These are phyloP conservation scores for Neurospora sp. DNA, from an alignment of 495 filamentous ascomycete species.

Conservation along the genomic window DNA sequence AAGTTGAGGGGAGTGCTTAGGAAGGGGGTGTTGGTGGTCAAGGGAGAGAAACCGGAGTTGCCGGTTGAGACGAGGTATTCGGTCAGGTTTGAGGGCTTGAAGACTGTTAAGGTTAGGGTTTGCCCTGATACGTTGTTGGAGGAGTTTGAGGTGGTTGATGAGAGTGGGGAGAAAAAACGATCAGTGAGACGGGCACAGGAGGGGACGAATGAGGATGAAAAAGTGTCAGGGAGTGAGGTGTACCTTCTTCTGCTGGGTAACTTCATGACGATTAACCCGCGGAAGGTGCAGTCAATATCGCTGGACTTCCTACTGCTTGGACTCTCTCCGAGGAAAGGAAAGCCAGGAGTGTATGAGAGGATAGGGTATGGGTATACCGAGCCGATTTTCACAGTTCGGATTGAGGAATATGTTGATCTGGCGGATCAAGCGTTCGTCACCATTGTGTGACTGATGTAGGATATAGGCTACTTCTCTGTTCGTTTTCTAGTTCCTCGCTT, in stretches of 20 bases:
- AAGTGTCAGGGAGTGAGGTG: not conserved
- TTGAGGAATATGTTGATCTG: not conserved
- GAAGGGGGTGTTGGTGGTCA: not conserved
- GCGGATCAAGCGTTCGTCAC: not conserved
- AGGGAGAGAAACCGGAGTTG: not conserved
- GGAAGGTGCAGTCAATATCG: not conserved
- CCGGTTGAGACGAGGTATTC: not conserved
- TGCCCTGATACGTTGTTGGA: not conserved
- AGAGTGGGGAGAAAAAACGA: not conserved
- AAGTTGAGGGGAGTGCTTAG: not conserved
- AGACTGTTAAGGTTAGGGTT: not conserved
- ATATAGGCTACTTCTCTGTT: too few species aligned
- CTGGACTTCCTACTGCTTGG: not conserved
- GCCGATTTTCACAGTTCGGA: not conserved
- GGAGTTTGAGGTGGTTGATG: not conserved
- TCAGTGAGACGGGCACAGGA: not conserved
- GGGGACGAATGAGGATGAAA: not conserved
- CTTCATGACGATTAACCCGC: not conserved
- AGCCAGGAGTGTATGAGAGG: not conserved
- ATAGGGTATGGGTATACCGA: not conserved
- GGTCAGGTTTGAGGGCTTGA: not conserved
- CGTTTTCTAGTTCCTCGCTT: too few species aligned
- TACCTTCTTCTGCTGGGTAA: not conserved
- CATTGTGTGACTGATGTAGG: too few species aligned
- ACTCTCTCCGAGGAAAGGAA: not conserved